Evolutionary conservation across 306 rosid species (phyloP).

Genomic region (Medicago lupulina): DNA sequence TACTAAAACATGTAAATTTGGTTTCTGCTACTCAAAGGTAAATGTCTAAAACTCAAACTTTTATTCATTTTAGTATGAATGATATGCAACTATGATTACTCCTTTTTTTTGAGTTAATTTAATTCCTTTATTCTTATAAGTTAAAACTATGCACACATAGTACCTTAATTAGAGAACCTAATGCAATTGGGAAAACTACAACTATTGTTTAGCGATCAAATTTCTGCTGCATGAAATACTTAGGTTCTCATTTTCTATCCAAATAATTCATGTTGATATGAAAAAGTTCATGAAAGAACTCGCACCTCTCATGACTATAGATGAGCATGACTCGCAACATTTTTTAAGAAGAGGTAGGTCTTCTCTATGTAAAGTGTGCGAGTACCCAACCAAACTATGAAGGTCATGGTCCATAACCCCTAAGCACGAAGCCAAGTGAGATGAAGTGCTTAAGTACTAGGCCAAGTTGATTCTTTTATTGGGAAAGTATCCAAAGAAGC

Average conservation of each 20-base stretch:
- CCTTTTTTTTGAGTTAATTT: background rate
- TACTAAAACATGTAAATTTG: slow-evolving; percentile 14
- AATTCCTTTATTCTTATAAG: background rate
- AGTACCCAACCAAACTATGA: no score
- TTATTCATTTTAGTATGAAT: background rate
- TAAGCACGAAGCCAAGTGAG: no score
- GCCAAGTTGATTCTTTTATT: no score
- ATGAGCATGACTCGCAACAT: no score
- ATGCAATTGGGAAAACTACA: background rate
- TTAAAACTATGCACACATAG: background rate
- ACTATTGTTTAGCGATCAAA: background rate
- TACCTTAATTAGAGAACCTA: background rate
- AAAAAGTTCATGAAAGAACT: background rate
- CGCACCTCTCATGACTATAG: no score
- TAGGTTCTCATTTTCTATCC: background rate
- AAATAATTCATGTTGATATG: background rate
- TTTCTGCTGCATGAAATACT: background rate
- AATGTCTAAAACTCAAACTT: background rate
- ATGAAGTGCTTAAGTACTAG: no score
- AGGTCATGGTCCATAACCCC: no score
- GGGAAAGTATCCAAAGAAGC: no score
- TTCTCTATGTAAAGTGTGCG: no score
- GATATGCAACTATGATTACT: background rate
- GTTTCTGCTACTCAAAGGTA: slow-evolving; percentile 3
- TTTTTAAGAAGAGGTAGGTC: no score